phyloP scores from a whole-genome alignment of 139 green algal species.

The Chlorella ohadii region DNA sequence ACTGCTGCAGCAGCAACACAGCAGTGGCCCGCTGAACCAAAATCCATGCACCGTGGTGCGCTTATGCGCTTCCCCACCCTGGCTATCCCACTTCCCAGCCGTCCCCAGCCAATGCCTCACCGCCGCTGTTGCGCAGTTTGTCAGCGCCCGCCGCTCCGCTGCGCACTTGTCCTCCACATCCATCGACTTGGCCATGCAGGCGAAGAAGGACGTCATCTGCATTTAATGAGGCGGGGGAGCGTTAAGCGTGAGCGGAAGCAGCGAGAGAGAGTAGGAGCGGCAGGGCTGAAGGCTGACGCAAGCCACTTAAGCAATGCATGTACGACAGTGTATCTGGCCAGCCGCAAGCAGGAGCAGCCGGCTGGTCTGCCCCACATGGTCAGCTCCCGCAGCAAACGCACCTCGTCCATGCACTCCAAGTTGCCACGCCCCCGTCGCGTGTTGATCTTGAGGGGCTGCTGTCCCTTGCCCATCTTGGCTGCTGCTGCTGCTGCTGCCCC shows the following conservation, averaged over 20 bases:
- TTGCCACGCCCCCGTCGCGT: not conserved
- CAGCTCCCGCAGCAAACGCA: not conserved
- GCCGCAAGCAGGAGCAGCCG: too few species aligned
- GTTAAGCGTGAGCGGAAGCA: too few species aligned
- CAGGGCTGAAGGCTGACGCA: too few species aligned
- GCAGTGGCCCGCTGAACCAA: too few species aligned
- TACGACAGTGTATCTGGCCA: too few species aligned
- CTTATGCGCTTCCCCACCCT: too few species aligned
- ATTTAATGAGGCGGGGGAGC: not conserved
- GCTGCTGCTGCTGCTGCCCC: slow-evolving; percentile 13
- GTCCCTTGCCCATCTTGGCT: not conserved
- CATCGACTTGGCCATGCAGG: slow-evolving; percentile 8
- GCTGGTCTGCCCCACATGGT: too few species aligned
- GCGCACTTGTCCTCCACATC: slow-evolving; percentile 43
- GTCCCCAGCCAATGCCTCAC: slow-evolving; percentile 9
- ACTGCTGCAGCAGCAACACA: too few species aligned
- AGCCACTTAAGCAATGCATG: too few species aligned
- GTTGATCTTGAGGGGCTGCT: not conserved
- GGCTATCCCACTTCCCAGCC: too few species aligned
- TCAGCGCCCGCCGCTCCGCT: slow-evolving; percentile 18
- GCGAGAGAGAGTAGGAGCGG: too few species aligned
- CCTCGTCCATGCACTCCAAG: not conserved
- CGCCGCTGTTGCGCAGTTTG: slow-evolving; percentile 39
- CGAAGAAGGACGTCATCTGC: slow-evolving; percentile 27
- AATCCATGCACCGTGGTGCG: too few species aligned